Percentiles rank a stretch among this genome's conserved stretches.
Conservation (phyloP, 2,329 filamentous ascomycete genomes). For the Aspergillus ochraceus region DNA sequence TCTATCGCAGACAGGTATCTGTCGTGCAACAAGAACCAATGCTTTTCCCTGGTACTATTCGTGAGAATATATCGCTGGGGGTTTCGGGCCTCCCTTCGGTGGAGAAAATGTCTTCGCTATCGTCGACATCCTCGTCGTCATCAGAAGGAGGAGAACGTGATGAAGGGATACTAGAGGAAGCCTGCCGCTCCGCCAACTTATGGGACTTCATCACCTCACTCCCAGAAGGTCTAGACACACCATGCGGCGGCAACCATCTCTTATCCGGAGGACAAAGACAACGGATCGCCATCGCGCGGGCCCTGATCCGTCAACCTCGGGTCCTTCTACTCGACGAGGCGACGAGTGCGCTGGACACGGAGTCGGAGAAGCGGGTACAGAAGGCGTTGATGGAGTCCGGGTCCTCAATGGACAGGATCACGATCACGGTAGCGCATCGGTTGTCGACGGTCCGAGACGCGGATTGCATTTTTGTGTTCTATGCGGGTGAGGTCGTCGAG, state of each 20-base stretch:
- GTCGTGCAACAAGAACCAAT: slow-evolving; percentile 75
- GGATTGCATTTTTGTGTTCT: slow-evolving; percentile 71
- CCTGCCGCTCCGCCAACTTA: slow-evolving; percentile 45
- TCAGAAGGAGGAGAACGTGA: too few relatives aligned
- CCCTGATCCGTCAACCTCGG: slow-evolving; percentile 50
- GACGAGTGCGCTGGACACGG: slow-evolving; percentile 41
- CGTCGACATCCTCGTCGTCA: too few relatives aligned
- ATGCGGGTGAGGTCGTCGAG: slow-evolving; percentile 43
- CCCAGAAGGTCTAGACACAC: slow-evolving; percentile 52
- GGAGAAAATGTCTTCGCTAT: too few relatives aligned
- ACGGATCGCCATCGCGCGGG: slow-evolving; percentile 55
- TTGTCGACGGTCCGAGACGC: slow-evolving; percentile 47
- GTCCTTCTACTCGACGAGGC: slow-evolving; percentile 50
- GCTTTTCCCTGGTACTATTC: slow-evolving; percentile 68
- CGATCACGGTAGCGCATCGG: slow-evolving; percentile 30
- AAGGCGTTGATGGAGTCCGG: slow-evolving; percentile 19
- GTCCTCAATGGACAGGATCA: slow-evolving; percentile 27
- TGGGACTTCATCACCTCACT: slow-evolving; percentile 52
- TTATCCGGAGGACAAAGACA: slow-evolving; percentile 56
- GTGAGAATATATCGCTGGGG: slow-evolving; percentile 59
- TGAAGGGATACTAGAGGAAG: slow-evolving; percentile 24
- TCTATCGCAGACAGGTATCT: slow-evolving; percentile 65
- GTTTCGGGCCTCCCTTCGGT: too few relatives aligned
- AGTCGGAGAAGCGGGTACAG: slow-evolving; percentile 46
- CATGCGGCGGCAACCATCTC: slow-evolving; percentile 53